Evolutionary conservation across 2,329 filamentous ascomycete species (phyloP), one percentile per base, ranked within the genome.

Genomic region (Pezizomycotina sp.): DNA sequence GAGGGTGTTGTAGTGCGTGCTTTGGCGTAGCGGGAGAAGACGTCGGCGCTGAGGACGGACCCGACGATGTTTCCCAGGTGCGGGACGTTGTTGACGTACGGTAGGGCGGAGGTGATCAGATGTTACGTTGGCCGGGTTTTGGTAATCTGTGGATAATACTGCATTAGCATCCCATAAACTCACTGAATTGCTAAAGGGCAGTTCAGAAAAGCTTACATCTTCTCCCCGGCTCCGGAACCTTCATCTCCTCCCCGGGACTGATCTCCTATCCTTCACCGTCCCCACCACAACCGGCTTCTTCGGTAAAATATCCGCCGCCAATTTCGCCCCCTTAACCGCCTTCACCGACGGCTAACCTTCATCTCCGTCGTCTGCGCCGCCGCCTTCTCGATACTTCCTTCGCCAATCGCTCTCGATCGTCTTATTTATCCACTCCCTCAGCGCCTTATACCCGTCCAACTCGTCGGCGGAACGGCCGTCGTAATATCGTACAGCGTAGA

Each of bases 31-130:
- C 50, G 56, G 26, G 77, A 68, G 56, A 77, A 93, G 46, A 91
- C 80, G 55, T 93, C 84, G 50, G 84, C 84, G 45, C 76, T 83
- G 50, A 93, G 68, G 24, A 92, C 82, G 50, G 74, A 81, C 46
- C 82, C 82, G 46, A 91, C 75, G 48, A 92, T 74, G 59, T 92
- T 92, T 45, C 82, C 84, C 50, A 93, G 62, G 61, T 92, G 84
- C 31, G 83, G 77, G 19, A 78, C 71, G 52, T 75, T 71, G 57
- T 75, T 73, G 48, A 81, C 77, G 52, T 92, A 92, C 26, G 83
- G 83, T 30, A 93, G 60, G n/a, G 84, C 84, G 50, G 77, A 86
- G 27, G 86, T 92, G 52, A 95, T 75, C 45, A 95, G 50, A 91
- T 72, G 58, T 93, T 95, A 52, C 74, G 69, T 65, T 92, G 75